A percentile compares a stretch with the other conserved stretches of the same genome.
These are phyloP conservation scores for Camellia japonica DNA, from an alignment of 148 eudicot genomes.

Conservation along the genomic window DNA sequence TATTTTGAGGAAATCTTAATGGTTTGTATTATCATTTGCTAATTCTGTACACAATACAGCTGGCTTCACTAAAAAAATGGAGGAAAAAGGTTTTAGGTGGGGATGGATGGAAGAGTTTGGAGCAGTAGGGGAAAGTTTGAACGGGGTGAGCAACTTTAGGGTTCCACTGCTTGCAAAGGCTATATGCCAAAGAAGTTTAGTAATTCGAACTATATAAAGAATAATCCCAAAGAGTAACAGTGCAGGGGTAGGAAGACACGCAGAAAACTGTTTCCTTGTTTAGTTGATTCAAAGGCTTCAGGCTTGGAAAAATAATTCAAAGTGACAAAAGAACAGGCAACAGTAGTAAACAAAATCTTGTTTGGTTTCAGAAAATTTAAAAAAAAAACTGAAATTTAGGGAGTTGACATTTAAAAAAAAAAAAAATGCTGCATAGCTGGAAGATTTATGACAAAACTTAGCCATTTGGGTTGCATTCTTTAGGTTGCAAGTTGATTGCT, in stretches of 20 bases:
- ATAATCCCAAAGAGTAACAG: too few species aligned
- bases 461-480: too few species aligned
- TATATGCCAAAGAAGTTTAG: too few species aligned
- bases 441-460: background rate
- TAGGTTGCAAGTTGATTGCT: background rate
- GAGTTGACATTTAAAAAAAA: background rate
- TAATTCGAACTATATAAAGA: too few species aligned
- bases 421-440: background rate
- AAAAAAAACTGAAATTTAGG: background rate
- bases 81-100: too few species aligned
- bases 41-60: background rate
- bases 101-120: too few species aligned
- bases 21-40: background rate
- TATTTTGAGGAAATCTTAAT: background rate
- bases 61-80: background rate
- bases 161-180: background rate
- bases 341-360: background rate
- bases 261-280: background rate
- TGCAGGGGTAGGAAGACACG: background rate
- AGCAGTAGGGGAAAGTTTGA: background rate
- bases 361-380: background rate
- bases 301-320: background rate
- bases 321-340: conserved; percentile 1
- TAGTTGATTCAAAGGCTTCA: background rate
- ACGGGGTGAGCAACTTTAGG: background rate